Evolutionary conservation across 163 green algal genomes (phyloP), one percentile per base, ranked within the genome.

Genomic region (Volvox carteri): DNA sequence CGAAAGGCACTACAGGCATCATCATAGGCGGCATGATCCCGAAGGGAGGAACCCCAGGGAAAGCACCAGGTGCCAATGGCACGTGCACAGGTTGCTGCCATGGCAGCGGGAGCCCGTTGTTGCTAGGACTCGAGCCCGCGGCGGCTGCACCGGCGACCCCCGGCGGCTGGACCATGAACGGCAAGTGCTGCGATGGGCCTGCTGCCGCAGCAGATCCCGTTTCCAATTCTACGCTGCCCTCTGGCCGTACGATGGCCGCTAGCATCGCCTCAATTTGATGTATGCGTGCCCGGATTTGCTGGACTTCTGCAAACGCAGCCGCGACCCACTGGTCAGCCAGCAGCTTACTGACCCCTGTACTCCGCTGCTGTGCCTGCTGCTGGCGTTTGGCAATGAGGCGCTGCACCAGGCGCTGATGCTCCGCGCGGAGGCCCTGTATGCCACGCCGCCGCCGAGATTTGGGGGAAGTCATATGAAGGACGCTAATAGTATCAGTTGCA

Each of bases 1-100:
- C 11, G 28, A 76, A 28, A 12, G 58, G 78, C 39, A 76, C 41
- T 44, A 76, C 1, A 39, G 78, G 56, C 58, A 77, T 76, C 78
- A 86, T 86, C 67, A 21, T 11, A 28, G 67, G 35, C 30, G n/a
- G 67, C 67, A 48, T 25, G 37, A 30, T 35, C 21, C 46, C 28
- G 12, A 76, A 12, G 35, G 67, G 67, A 4, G 60, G 60, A 23
- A 72, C 8, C 54, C 54, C 54, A 65, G 54, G 54, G 54, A 65
- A 30, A 28, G 28, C 54, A 23, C 54, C 54, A 19, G 54, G 54
- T 23, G 28, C 54, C 25, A 30, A 30, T 19, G 54, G 54, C 28
- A 73, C n/a, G n/a, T n/a, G n/a, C n/a, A n/a, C n/a, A n/a, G n/a
- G n/a, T n/a, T n/a, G n/a, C n/a, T n/a, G n/a, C n/a, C n/a, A n/a